phyloP scores from a whole-genome alignment of 192 early-diverging fungal genomes.

The Podochytrium sp. region DNA sequence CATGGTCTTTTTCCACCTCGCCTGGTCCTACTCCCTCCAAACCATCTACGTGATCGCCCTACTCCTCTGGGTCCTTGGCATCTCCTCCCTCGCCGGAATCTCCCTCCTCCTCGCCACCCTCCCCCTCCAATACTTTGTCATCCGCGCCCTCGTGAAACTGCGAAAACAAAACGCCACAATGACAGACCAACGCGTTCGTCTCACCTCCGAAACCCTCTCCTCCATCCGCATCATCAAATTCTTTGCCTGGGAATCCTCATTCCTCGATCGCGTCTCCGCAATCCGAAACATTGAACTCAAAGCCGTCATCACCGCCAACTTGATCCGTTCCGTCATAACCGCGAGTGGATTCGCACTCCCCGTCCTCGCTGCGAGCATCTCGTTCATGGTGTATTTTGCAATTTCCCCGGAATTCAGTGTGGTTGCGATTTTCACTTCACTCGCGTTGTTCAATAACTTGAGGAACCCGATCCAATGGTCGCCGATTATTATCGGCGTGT shows the following conservation, averaged over 20 bases:
- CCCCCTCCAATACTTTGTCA: constrained; percentile 33
- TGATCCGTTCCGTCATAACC: constrained; percentile 45
- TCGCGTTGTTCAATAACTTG: constrained; percentile 34
- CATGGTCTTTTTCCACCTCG: constrained; percentile 30
- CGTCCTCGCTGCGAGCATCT: constrained; percentile 40
- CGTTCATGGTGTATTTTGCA: constrained; percentile 53
- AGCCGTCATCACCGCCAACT: constrained; percentile 32
- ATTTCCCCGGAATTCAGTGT: constrained; percentile 24
- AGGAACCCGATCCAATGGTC: constrained; percentile 34
- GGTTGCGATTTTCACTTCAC: constrained; percentile 26
- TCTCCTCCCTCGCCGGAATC: constrained; percentile 31
- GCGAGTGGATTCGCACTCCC: constrained; percentile 55
- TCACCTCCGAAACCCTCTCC: constrained; percentile 61
- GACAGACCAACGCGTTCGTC: constrained; percentile 29
- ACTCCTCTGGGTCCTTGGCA: constrained; percentile 10
- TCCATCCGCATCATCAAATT: constrained; percentile 81
- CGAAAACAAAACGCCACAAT: constrained; percentile 31
- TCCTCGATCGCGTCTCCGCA: constrained; percentile 68
- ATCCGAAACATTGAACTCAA: constrained; percentile 48
- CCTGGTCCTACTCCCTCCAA: constrained; percentile 26
- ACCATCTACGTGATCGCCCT: constrained; percentile 16
- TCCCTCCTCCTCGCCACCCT: constrained; percentile 19
- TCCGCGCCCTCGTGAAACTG: constrained; percentile 13
- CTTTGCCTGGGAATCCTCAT: constrained; percentile 70
- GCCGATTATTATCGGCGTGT: constrained; percentile 22